Conservation (phyloP, 75 land plant genomes). For the Azolla pinnata region DNA sequence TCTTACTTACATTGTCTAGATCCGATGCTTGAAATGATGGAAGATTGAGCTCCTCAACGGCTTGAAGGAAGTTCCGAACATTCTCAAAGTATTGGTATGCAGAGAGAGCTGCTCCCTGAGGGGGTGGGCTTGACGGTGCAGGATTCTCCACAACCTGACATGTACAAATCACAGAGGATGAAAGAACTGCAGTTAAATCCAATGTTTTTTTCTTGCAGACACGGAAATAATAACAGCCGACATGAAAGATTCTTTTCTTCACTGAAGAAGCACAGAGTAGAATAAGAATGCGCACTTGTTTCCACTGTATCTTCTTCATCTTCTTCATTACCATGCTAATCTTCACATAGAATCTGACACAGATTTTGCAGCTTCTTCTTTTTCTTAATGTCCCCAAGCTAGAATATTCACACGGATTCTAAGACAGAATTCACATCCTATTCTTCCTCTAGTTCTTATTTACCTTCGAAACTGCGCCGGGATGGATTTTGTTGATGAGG, state of each 20-base stretch:
- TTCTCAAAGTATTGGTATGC: conserved; percentile 89
- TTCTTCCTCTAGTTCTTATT: too few relatives aligned
- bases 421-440: too few relatives aligned
- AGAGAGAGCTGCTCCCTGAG: conserved; percentile 61
- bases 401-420: too few relatives aligned
- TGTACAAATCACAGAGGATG: background rate
- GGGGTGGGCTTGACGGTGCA: conserved; percentile 25
- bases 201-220: background rate
- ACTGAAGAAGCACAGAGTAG: too few relatives aligned
- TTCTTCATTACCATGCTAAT: too few relatives aligned
- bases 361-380: too few relatives aligned
- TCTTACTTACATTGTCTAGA: conserved; percentile 47
- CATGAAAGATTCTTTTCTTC: too few relatives aligned
- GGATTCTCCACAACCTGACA: conserved; percentile 68
- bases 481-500: conserved; percentile 70
- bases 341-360: too few relatives aligned
- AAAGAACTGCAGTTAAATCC: background rate
- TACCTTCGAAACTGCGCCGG: conserved; percentile 82
- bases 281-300: too few relatives aligned
- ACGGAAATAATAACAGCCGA: background rate
- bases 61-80: conserved; percentile 75
- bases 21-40: conserved; percentile 78
- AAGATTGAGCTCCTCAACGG: conserved; percentile 58
- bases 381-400: too few relatives aligned
- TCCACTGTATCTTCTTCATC: too few relatives aligned